Conservation (phyloP, 371 early-diverging fungal genomes). For the Haplosporangium sp. region DNA sequence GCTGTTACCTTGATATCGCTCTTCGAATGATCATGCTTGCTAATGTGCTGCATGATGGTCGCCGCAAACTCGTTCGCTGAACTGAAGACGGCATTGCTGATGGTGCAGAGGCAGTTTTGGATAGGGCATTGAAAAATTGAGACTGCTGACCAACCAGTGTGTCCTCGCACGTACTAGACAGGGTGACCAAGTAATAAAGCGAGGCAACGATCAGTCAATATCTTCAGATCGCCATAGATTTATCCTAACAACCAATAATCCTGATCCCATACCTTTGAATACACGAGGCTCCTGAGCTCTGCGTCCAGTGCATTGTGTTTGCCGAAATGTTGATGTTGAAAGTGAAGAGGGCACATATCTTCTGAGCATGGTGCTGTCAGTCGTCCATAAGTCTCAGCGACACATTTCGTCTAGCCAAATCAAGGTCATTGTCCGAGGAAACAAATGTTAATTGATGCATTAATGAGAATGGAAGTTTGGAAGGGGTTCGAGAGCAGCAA, state of each 20-base stretch:
- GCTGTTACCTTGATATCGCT: constrained; percentile 9
- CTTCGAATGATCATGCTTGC: constrained; percentile 20
- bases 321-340: background rate
- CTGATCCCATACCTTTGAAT: constrained; percentile 1
- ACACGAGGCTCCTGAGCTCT: constrained; percentile 4
- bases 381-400: constrained; percentile 15
- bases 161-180: constrained; percentile 2
- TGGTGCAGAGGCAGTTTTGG: constrained; percentile 7
- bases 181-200: background rate
- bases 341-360: constrained; percentile 27
- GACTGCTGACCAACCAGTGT: constrained; percentile 12
- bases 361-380: constrained; percentile 31
- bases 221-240: background rate
- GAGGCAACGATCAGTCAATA: background rate
- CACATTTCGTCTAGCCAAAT: background rate
- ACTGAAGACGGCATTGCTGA: constrained; percentile 6
- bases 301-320: background rate
- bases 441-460: background rate
- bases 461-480: background rate
- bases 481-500: too few relatives aligned
- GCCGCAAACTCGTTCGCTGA: constrained; percentile 8
- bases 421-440: background rate
- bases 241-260: background rate
- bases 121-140: constrained; percentile 26
- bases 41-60: constrained; percentile 16